phyloP scores from a whole-genome alignment of 768 basidiomycete species.

The Termitomyces sp. region DNA sequence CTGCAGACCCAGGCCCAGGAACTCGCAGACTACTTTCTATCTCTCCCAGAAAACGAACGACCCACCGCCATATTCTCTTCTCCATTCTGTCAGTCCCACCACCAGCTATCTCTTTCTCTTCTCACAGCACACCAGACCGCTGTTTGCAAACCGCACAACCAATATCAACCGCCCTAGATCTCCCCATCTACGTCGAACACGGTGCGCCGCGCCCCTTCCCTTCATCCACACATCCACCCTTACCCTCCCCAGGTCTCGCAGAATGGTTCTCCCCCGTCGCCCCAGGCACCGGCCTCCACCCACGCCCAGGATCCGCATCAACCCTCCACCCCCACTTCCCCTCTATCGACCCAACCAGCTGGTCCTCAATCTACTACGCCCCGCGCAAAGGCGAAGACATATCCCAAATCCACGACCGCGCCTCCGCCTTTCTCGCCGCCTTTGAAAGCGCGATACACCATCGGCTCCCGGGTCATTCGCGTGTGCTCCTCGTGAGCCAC shows the following conservation, averaged over 20 bases:
- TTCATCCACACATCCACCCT: neutral
- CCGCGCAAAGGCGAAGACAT: constrained; percentile 71
- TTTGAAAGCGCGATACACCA: constrained; percentile 49
- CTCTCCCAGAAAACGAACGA: constrained; percentile 56
- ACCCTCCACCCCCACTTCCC: constrained; percentile 51
- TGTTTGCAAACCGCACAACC: constrained; percentile 79
- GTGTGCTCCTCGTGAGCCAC: constrained; percentile 64
- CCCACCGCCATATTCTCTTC: constrained; percentile 83
- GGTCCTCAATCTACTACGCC: constrained; percentile 63
- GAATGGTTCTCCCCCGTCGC: constrained; percentile 78
- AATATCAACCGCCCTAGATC: constrained; percentile 46
- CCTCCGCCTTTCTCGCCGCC: constrained; percentile 40
- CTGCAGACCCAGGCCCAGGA: constrained; percentile 74
- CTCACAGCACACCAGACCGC: constrained; percentile 48
- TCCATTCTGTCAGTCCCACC: constrained; percentile 59
- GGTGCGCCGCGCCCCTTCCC: constrained; percentile 33
- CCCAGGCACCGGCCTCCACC: constrained; percentile 67
- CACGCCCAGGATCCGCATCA: constrained; percentile 57
- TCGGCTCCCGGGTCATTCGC: constrained; percentile 35
- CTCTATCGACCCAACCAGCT: constrained; percentile 57
- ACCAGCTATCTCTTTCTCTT: neutral
- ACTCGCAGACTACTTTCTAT: constrained; percentile 56
- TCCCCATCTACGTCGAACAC: constrained; percentile 78
- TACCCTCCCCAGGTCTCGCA: constrained; percentile 43
- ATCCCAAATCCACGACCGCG: constrained; percentile 54